Evolutionary conservation across 306 rosid genomes (phyloP).

Genomic region (Rosa lucieae): DNA sequence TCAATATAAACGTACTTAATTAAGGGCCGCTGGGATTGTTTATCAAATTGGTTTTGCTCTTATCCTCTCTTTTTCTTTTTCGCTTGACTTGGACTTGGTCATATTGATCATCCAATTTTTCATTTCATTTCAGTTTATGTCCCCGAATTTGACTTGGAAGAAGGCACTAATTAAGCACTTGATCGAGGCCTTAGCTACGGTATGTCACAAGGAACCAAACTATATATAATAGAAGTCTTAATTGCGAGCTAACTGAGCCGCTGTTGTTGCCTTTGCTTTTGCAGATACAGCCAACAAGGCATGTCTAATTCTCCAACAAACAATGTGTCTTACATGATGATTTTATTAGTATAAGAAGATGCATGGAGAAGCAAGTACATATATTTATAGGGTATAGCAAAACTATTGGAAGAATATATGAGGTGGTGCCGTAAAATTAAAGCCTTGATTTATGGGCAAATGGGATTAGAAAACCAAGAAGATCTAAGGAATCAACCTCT

Average conservation of each 20-base stretch:
- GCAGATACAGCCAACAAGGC: not conserved
- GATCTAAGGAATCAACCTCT: not conserved
- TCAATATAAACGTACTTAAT: not conserved
- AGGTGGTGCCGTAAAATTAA: not conserved
- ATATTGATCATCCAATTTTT: not conserved
- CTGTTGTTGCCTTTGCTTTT: not conserved
- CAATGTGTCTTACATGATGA: not conserved
- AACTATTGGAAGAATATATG: not conserved
- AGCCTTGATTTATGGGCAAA: not conserved
- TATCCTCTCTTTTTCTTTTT: conserved; percentile 5
- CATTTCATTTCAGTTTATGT: not conserved
- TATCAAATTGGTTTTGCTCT: not conserved
- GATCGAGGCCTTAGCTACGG: not conserved
- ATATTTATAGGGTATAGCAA: not conserved
- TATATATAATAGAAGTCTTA: not conserved
- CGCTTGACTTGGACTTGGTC: conserved; percentile 17
- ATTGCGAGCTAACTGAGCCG: not conserved
- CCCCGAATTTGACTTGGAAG: conserved; percentile 6
- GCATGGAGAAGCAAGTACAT: not conserved
- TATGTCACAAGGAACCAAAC: not conserved
- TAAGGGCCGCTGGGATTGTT: not conserved
- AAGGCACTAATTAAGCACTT: not conserved
- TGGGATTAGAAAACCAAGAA: not conserved
- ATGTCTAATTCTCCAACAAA: not conserved
- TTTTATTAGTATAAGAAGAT: not conserved